Evolutionary conservation across 2,329 filamentous ascomycete genomes (phyloP).

Genomic region (Curvularia sp.): DNA sequence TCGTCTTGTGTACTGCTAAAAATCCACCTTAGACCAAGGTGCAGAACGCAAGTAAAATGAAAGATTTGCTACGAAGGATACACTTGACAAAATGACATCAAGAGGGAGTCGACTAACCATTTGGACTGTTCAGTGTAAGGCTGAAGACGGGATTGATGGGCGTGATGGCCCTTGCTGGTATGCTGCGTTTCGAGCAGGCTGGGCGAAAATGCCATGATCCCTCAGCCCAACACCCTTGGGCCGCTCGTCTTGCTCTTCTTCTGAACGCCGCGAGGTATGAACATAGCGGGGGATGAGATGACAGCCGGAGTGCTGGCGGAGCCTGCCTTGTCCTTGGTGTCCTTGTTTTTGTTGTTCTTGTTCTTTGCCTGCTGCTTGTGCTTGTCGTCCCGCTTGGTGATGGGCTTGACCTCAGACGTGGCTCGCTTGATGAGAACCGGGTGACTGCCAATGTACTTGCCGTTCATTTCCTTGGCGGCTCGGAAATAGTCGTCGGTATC

Average conservation of each 20-base stretch:
- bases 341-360: slow-evolving; percentile 52
- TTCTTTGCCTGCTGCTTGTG: slow-evolving; percentile 58
- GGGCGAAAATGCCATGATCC: too few species aligned
- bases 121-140: not conserved
- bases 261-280: slow-evolving; percentile 40
- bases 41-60: not conserved
- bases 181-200: not conserved
- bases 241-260: slow-evolving; percentile 44
- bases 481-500: slow-evolving; percentile 97
- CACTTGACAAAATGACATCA: not conserved
- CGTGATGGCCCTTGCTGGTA: not conserved
- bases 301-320: slow-evolving; percentile 21
- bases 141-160: not conserved
- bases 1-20: not conserved
- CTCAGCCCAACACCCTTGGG: slow-evolving; percentile 41
- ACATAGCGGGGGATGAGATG: slow-evolving; percentile 29
- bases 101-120: slow-evolving; percentile 13
- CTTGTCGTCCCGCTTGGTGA: slow-evolving; percentile 61
- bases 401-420: slow-evolving; percentile 87
- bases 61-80: not conserved
- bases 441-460: slow-evolving; percentile 98
- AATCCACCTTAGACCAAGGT: not conserved
- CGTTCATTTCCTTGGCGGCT: slow-evolving; percentile 97
- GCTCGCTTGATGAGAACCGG: slow-evolving; percentile 87
- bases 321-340: slow-evolving; percentile 41